These are phyloP conservation scores for Spathaspora gorwiae DNA, from an alignment of 805 yeast species.

Conservation along the genomic window DNA sequence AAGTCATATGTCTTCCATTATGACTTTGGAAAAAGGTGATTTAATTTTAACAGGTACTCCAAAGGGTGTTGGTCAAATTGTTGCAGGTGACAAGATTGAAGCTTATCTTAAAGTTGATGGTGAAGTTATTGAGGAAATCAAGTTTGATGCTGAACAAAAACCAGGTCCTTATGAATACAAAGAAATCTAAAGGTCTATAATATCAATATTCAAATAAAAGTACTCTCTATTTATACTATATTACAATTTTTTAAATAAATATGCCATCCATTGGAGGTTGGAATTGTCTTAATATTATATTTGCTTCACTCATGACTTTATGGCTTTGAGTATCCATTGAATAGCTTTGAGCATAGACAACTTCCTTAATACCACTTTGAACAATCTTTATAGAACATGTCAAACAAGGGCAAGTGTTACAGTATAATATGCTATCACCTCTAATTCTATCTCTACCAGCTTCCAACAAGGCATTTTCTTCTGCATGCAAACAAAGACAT, in stretches of 20 bases:
- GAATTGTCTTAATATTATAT: slow-evolving; percentile 57
- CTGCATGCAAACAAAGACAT: slow-evolving; percentile 94
- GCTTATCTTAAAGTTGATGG: slow-evolving; percentile 62
- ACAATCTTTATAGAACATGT: slow-evolving; percentile 95
- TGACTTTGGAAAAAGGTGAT: slow-evolving; percentile 90
- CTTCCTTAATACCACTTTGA: slow-evolving; percentile 86
- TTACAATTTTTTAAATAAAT: slow-evolving; percentile 18
- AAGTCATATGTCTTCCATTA: slow-evolving; percentile 75
- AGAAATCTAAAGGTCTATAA: slow-evolving; percentile 19
- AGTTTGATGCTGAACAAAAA: slow-evolving; percentile 49
- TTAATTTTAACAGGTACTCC: slow-evolving; percentile 95
- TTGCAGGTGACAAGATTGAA: slow-evolving; percentile 71
- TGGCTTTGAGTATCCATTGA: slow-evolving; percentile 84
- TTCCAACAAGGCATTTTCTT: slow-evolving; percentile 91
- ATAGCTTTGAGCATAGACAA: slow-evolving; percentile 87
- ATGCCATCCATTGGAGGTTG: slow-evolving; percentile 39
- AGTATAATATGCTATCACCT: slow-evolving; percentile 61
- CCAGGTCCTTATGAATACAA: slow-evolving; percentile 42
- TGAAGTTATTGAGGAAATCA: slow-evolving; percentile 49
- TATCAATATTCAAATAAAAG: too few species aligned
- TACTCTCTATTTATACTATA: background rate
- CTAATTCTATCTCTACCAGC: slow-evolving; percentile 82
- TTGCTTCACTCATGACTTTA: slow-evolving; percentile 67
- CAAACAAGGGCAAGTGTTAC: slow-evolving; percentile 96
- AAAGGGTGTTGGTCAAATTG: slow-evolving; percentile 86